Evolutionary conservation across 164 flowering plant species (phyloP).

Genomic region (Cinnamomum micranthum): DNA sequence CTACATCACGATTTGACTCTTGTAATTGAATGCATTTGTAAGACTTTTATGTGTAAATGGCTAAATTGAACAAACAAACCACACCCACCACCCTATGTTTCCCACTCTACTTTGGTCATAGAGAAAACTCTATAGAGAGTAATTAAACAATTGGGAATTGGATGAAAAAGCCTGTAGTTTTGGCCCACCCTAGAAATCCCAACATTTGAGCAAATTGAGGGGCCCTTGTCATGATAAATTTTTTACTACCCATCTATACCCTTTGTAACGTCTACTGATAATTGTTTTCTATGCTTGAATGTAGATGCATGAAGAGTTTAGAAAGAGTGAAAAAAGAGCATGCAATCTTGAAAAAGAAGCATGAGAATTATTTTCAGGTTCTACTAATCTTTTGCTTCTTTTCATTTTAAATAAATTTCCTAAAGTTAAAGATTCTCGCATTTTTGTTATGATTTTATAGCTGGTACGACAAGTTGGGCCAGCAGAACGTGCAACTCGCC

Average conservation of each 20-base stretch:
- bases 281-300: neutral
- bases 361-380: constrained; percentile 8
- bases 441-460: neutral
- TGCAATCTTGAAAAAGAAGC: constrained; percentile 11
- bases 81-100: too few relatives aligned
- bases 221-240: too few relatives aligned
- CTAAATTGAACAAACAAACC: too few relatives aligned
- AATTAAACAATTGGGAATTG: too few relatives aligned
- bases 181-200: too few relatives aligned
- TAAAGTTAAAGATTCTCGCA: neutral
- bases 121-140: too few relatives aligned
- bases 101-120: too few relatives aligned
- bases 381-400: neutral
- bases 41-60: too few relatives aligned
- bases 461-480: constrained; percentile 13
- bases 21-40: too few relatives aligned
- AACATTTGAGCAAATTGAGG: too few relatives aligned
- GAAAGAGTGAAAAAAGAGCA: constrained; percentile 12
- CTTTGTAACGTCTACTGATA: neutral
- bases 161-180: too few relatives aligned
- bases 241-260: neutral
- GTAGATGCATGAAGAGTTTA: constrained; percentile 8
- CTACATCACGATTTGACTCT: too few relatives aligned
- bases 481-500: constrained; percentile 7
- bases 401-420: neutral